A percentile compares a stretch with the other conserved stretches of the same genome.
These are phyloP conservation scores for Rhizodiscina lignyota DNA, from an alignment of 495 filamentous ascomycete genomes.

Conservation along the genomic window DNA sequence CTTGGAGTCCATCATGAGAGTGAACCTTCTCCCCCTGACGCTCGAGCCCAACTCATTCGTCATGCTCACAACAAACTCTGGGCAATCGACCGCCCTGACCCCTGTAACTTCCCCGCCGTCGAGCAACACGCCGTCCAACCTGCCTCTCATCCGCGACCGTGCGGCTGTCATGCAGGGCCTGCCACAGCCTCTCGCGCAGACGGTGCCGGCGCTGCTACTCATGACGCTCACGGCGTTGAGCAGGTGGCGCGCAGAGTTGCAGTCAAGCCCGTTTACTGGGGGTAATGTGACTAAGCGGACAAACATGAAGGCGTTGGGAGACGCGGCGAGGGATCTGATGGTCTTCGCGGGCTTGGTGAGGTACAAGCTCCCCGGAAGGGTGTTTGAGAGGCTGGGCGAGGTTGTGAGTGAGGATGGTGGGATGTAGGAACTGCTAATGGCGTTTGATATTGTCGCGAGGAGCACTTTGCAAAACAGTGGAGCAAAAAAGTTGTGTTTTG, in stretches of 20 bases:
- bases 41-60: too few species aligned
- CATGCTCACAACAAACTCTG: conserved; percentile 46
- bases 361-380: conserved; percentile 59
- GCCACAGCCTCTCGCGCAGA: conserved; percentile 61
- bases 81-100: conserved; percentile 53
- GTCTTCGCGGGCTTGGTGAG: conserved; percentile 88
- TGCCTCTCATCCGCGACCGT: conserved; percentile 54
- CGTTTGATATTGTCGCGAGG: too few species aligned
- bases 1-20: conserved; percentile 57
- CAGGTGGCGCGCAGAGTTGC: conserved; percentile 50
- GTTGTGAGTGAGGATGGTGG: conserved; percentile 66
- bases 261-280: conserved; percentile 47
- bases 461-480: too few species aligned
- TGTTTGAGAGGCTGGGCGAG: conserved; percentile 68
- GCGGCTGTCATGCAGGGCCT: conserved; percentile 60
- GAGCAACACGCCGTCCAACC: too few species aligned
- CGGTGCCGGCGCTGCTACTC: conserved; percentile 74
- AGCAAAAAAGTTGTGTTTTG: too few species aligned
- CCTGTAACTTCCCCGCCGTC: conserved; percentile 54
- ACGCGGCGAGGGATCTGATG: conserved; percentile 72
- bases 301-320: conserved; percentile 52
- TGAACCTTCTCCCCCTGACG: conserved; percentile 70
- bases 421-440: too few species aligned
- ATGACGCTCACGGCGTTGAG: conserved; percentile 82
- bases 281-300: conserved; percentile 51